phyloP scores from a whole-genome alignment of 805 yeast species.

The Candida adriatica region DNA sequence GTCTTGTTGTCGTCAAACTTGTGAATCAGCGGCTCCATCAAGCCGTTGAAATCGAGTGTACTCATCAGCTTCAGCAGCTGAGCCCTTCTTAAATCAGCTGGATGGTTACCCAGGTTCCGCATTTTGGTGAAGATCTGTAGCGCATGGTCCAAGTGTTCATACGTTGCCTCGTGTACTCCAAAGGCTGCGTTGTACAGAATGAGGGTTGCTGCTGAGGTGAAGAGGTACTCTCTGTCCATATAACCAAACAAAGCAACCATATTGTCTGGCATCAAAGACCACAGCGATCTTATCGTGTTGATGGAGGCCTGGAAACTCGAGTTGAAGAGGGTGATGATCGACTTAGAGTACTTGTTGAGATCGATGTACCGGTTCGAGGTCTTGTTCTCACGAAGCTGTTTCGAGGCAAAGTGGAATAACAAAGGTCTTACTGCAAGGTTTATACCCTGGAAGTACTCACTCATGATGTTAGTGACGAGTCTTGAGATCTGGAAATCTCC shows the following conservation, averaged over 20 bases:
- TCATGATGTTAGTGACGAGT: slow-evolving; percentile 65
- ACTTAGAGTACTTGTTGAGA: slow-evolving; percentile 58
- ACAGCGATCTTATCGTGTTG: slow-evolving; percentile 62
- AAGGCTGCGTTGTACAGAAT: slow-evolving; percentile 71
- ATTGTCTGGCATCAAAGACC: slow-evolving; percentile 70
- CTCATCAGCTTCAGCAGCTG: slow-evolving; percentile 60
- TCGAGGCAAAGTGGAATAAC: slow-evolving; percentile 66
- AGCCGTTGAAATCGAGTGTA: slow-evolving; percentile 61
- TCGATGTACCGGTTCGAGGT: slow-evolving; percentile 50
- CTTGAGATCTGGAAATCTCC: slow-evolving; percentile 49
- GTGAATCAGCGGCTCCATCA: slow-evolving; percentile 47
- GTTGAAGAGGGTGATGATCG: slow-evolving; percentile 61
- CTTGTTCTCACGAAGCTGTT: slow-evolving; percentile 48
- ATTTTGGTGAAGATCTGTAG: slow-evolving; percentile 61
- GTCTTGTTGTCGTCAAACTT: slow-evolving; percentile 44
- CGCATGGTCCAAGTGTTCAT: slow-evolving; percentile 67
- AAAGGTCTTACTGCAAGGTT: slow-evolving; percentile 74
- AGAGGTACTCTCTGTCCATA: slow-evolving; percentile 79
- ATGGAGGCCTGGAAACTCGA: slow-evolving; percentile 79
- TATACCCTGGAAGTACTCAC: slow-evolving; percentile 79
- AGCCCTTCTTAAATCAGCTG: slow-evolving; percentile 69
- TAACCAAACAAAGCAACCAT: slow-evolving; percentile 85
- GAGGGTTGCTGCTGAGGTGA: slow-evolving; percentile 69
- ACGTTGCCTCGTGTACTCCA: slow-evolving; percentile 74
- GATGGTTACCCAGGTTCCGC: slow-evolving; percentile 74